phyloP scores from a whole-genome alignment of 495 filamentous ascomycete species.

The Cladorrhinum samala region DNA sequence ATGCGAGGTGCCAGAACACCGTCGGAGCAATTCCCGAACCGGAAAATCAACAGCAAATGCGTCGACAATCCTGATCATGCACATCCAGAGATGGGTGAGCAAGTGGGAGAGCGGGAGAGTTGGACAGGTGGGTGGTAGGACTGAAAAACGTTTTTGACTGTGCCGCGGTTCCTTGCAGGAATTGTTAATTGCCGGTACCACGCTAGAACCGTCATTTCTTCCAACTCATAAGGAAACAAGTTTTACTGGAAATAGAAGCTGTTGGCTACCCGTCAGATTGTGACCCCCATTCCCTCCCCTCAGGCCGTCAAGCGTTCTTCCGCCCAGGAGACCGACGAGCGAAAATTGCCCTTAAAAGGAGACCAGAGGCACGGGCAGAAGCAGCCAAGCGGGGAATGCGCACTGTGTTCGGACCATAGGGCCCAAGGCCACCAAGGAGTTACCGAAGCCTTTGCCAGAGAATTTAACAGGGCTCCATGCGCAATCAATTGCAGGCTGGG shows the following conservation, averaged over 20 bases:
- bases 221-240: neutral
- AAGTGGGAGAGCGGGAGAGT: no score
- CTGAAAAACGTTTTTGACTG: neutral
- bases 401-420: slow-evolving; percentile 22
- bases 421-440: neutral
- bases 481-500: neutral
- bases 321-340: neutral
- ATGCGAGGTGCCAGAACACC: no score
- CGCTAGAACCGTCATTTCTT: neutral
- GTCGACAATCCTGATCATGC: no score
- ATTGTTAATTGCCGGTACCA: neutral
- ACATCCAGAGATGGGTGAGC: no score
- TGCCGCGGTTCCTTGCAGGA: neutral
- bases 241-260: neutral
- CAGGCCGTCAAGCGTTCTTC: no score
- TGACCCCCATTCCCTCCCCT: no score
- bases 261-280: no score
- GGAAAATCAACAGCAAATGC: no score
- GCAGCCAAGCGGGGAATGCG: neutral
- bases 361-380: neutral
- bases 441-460: neutral
- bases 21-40: no score
- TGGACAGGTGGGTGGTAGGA: no score
- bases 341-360: neutral
- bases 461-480: neutral